A percentile compares a stretch with the other conserved stretches of the same genome.
Conservation (phyloP, 345 rosid species). For the Mangifera indica region DNA sequence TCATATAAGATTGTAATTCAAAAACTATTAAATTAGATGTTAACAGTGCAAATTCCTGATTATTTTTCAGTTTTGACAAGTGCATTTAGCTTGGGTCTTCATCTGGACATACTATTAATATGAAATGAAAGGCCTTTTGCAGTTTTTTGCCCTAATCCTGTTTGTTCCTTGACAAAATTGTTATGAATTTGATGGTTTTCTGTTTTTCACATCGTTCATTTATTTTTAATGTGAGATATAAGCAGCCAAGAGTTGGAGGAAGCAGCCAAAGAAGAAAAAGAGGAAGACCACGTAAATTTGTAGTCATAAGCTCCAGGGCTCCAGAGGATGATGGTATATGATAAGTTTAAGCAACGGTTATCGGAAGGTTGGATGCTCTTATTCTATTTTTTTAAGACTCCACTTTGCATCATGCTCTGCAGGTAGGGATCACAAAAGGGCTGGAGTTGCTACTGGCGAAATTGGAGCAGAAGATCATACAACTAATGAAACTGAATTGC, state of each 20-base stretch:
- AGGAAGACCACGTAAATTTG: slow-evolving; percentile 41
- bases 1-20: too few relatives aligned
- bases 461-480: slow-evolving; percentile 21
- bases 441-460: slow-evolving; percentile 25
- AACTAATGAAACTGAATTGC: slow-evolving; percentile 29
- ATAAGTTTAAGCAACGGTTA: slow-evolving; percentile 7
- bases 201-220: background rate
- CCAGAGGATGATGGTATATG: slow-evolving; percentile 34
- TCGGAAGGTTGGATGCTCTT: slow-evolving; percentile 3
- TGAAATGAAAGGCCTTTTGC: background rate
- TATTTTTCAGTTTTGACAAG: background rate
- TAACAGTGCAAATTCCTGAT: background rate
- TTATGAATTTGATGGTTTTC: slow-evolving; percentile 10
- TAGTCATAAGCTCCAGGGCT: slow-evolving; percentile 12
- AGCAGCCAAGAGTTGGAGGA: slow-evolving; percentile 25
- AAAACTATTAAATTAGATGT: too few relatives aligned
- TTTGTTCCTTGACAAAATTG: background rate
- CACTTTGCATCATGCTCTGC: slow-evolving; percentile 19
- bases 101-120: background rate
- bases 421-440: slow-evolving; percentile 32
- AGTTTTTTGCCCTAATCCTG: background rate
- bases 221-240: slow-evolving; percentile 16
- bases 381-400: background rate
- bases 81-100: background rate
- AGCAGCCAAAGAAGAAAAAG: slow-evolving; percentile 45